Conservation (phyloP, 2,329 filamentous ascomycete species). For the Remersonia thermophila region DNA sequence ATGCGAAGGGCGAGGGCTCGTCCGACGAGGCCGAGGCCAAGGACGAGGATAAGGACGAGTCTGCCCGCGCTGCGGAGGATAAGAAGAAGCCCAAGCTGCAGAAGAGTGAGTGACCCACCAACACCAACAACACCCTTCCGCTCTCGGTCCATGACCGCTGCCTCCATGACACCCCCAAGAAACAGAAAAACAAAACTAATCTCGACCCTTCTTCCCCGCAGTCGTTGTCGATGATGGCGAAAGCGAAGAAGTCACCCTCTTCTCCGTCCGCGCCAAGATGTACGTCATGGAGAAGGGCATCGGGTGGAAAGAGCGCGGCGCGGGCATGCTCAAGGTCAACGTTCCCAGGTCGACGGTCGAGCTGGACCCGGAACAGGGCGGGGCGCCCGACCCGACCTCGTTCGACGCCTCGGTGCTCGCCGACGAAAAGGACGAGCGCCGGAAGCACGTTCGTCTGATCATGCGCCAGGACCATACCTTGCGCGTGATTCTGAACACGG, state of each 20-base stretch:
- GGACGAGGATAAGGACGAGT: slow-evolving; percentile 39
- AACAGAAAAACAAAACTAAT: background rate
- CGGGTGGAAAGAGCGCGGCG: slow-evolving; percentile 82
- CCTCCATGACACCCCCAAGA: no score
- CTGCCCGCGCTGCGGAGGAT: slow-evolving; percentile 39
- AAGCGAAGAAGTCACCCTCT: slow-evolving; percentile 63
- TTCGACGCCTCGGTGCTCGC: slow-evolving; percentile 44
- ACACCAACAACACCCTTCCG: no score
- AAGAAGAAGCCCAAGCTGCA: slow-evolving; percentile 56
- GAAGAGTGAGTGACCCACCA: slow-evolving; percentile 45
- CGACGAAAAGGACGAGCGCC: slow-evolving; percentile 27
- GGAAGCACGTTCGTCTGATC: slow-evolving; percentile 57
- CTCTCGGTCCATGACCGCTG: no score
- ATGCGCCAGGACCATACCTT: slow-evolving; percentile 87
- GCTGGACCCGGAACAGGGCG: slow-evolving; percentile 36
- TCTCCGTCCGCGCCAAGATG: slow-evolving; percentile 70
- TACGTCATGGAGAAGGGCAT: slow-evolving; percentile 62
- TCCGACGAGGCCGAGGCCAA: slow-evolving; percentile 41
- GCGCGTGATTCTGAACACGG: slow-evolving; percentile 75
- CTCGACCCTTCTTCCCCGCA: slow-evolving; percentile 22
- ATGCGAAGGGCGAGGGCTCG: slow-evolving; percentile 30
- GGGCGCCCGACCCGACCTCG: slow-evolving; percentile 35
- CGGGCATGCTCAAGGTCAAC: slow-evolving; percentile 77
- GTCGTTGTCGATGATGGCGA: slow-evolving; percentile 74
- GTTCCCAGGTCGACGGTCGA: slow-evolving; percentile 46